Conservation (phyloP, 2,329 filamentous ascomycete species). For the Chalaropsis thielavioides region DNA sequence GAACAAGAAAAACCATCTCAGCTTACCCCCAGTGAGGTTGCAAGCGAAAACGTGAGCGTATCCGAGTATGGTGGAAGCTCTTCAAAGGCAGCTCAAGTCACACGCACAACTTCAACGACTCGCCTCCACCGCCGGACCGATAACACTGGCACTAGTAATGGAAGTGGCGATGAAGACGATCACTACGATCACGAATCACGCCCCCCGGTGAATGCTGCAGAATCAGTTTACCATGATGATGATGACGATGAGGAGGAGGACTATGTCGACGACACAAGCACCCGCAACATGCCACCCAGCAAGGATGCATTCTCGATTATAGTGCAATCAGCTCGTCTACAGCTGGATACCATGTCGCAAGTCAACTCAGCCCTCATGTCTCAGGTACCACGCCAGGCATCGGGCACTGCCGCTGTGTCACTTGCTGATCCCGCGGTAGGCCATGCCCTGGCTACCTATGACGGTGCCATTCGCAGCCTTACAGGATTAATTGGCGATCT, state of each 20-base stretch:
- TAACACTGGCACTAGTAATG: slow-evolving; percentile 29
- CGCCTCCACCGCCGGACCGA: slow-evolving; percentile 9
- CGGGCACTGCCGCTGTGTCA: not conserved
- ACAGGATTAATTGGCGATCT: slow-evolving; percentile 74
- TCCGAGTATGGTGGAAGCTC: slow-evolving; percentile 26
- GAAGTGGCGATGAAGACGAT: slow-evolving; percentile 38
- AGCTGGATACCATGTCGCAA: slow-evolving; percentile 77
- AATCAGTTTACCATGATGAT: slow-evolving; percentile 31
- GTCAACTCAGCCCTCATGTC: slow-evolving; percentile 66
- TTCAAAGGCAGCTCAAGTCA: slow-evolving; percentile 19
- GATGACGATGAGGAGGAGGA: slow-evolving; percentile 60
- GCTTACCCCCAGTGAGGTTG: slow-evolving; percentile 32
- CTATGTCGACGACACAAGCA: slow-evolving; percentile 60
- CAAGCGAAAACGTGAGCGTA: slow-evolving; percentile 39
- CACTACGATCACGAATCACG: slow-evolving; percentile 33
- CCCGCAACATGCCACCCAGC: slow-evolving; percentile 59
- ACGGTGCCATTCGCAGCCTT: slow-evolving; percentile 75
- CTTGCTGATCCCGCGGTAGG: slow-evolving; percentile 64
- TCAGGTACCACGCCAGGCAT: slow-evolving; percentile 35
- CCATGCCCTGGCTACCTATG: slow-evolving; percentile 72
- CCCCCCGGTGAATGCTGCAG: slow-evolving; percentile 25
- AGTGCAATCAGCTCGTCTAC: slow-evolving; percentile 82
- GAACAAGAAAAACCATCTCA: slow-evolving; percentile 47
- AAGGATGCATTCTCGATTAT: slow-evolving; percentile 97
- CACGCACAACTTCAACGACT: slow-evolving; percentile 19